Evolutionary conservation across 73 alveolate genomes (phyloP), one percentile per base, ranked within the genome.

Genomic region (Effrenium voratum): DNA sequence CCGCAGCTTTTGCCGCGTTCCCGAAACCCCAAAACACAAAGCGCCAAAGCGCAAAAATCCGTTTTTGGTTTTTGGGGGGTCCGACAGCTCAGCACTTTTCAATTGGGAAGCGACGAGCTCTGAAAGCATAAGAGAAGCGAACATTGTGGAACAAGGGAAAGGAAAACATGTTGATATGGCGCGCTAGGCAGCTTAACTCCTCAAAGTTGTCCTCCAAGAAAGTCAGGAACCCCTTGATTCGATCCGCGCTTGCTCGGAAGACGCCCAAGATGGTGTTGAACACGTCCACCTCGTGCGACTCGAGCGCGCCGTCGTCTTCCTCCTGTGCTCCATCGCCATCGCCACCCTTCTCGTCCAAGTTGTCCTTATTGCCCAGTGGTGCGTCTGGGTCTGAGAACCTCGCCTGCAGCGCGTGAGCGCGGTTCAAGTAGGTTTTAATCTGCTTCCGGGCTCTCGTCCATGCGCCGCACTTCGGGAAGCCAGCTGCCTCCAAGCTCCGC

Each of bases 351-450:
- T 41, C 57, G 6, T 10, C 10, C 22, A 41, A 34, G 16, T 13
- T 16, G 86, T 76, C 86, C 43, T 8, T 8, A 38, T n/a, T n/a
- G n/a, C n/a, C n/a, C n/a, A n/a, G n/a, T n/a, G 30, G 68, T 30
- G 3, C 19, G 45, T 79, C 90, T 45, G 90, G 90, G 66, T 79
- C 90, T 0, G 46, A 24, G 30, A 79, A 28, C 30, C 90, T 19
- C 41, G 90, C 90, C 24, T 44, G 40, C 68, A 79, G 30, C 30
- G 90, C 90, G 24, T 79, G 90, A 43, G 90, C 68, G 1, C 90
- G 13, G 90, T 15, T 79, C 45, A 79, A 36, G 24, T 2, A 26
- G 50, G 26, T 45, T 66, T 79, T 79, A 50, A 79, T 79, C 60
- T 13, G 24, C 30, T 79, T 60, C 30, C 90, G 13, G 46, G 50